Evolutionary conservation across 169 alveolate genomes (phyloP).

Genomic region (Plasmodium berghei): DNA sequence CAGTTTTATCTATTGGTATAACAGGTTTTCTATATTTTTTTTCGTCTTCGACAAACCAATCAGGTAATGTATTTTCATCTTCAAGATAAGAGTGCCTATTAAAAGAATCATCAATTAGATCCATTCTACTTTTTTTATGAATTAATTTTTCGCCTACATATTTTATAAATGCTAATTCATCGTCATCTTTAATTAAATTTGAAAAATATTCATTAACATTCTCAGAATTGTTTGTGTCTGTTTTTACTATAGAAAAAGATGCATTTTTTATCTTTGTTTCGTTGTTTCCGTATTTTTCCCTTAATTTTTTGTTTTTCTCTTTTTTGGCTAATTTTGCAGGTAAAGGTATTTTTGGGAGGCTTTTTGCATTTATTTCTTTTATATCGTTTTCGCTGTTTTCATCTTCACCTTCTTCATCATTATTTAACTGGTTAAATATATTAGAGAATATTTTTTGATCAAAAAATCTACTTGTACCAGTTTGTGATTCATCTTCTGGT

Average conservation of each 20-base stretch:
- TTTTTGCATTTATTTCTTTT: conserved; percentile 43
- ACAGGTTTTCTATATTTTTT: conserved; percentile 92
- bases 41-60: conserved; percentile 98
- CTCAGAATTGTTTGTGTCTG: conserved; percentile 35
- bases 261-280: conserved; percentile 73
- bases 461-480: conserved; percentile 45
- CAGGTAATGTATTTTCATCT: conserved; percentile 92
- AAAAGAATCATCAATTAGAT: conserved; percentile 94
- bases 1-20: conserved; percentile 96
- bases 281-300: conserved; percentile 64
- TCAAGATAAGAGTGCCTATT: conserved; percentile 94
- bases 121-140: conserved; percentile 93
- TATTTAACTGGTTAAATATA: conserved; percentile 39
- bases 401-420: conserved; percentile 27
- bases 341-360: conserved; percentile 65
- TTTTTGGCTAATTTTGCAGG: conserved; percentile 75
- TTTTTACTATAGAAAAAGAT: conserved; percentile 67
- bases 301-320: conserved; percentile 67
- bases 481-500: conserved; percentile 10
- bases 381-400: conserved; percentile 5
- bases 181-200: conserved; percentile 78
- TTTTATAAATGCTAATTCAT: conserved; percentile 78
- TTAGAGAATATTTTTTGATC: conserved; percentile 72
- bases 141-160: conserved; percentile 83
- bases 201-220: conserved; percentile 49